Conservation (phyloP, 768 basidiomycete species). For the Lactarius sanguifluus region DNA sequence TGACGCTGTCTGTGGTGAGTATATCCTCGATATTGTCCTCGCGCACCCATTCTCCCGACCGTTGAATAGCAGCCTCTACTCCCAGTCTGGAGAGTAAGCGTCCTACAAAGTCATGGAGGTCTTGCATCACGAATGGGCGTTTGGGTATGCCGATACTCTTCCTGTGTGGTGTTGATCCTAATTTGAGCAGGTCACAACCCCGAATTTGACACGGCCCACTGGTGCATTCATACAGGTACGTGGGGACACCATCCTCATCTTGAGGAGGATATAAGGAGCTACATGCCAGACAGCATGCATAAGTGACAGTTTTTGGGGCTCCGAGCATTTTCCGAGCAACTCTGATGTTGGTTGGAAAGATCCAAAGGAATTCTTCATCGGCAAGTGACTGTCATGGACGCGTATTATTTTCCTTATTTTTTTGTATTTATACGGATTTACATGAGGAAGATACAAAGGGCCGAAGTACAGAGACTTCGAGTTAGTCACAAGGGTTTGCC, state of each 20-base stretch:
- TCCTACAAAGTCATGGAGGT: conserved; percentile 1
- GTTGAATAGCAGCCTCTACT: neutral
- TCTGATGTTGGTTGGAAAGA: conserved; percentile 10
- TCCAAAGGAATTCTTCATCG: neutral
- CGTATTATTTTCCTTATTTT: no score
- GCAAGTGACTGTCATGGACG: no score
- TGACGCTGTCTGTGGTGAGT: neutral
- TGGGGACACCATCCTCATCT: conserved; percentile 5
- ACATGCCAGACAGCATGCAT: conserved; percentile 6
- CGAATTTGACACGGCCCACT: neutral
- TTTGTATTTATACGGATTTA: no score
- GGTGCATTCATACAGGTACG: neutral
- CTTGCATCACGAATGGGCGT: conserved; percentile 1
- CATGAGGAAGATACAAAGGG: no score
- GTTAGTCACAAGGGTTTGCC: no score
- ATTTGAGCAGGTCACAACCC: neutral
- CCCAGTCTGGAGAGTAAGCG: neutral
- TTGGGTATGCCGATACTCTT: conserved; percentile 3
- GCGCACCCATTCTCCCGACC: neutral
- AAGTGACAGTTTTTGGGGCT: neutral
- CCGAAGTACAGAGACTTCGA: no score
- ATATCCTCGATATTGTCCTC: neutral
- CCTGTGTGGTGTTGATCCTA: conserved; percentile 2
- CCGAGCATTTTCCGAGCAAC: conserved; percentile 2
- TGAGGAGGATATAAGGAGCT: neutral